Evolutionary conservation across 495 filamentous ascomycete genomes (phyloP).

Genomic region (Penicillium diatomitis): DNA sequence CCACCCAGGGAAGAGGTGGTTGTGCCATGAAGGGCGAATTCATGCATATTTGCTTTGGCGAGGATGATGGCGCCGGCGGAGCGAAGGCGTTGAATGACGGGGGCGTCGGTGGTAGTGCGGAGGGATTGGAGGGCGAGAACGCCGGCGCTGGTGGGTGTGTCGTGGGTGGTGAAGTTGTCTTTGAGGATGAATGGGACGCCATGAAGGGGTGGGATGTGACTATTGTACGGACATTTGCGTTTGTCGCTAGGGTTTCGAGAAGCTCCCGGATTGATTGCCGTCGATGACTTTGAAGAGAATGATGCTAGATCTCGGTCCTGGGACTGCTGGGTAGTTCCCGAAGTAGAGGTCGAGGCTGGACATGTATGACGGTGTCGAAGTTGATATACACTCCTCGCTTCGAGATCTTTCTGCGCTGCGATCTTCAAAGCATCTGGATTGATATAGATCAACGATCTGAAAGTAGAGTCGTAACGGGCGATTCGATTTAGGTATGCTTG

Average conservation of each 20-base stretch:
- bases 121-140: slow-evolving; percentile 37
- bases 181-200: slow-evolving; percentile 55
- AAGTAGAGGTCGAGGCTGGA: no score
- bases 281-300: no score
- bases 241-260: no score
- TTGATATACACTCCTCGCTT: slow-evolving; percentile 9
- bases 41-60: slow-evolving; percentile 58
- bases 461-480: slow-evolving; percentile 41
- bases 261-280: no score
- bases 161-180: slow-evolving; percentile 49
- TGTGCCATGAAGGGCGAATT: slow-evolving; percentile 54
- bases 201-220: slow-evolving; percentile 11
- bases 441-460: slow-evolving; percentile 49
- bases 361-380: no score
- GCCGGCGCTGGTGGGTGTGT: slow-evolving; percentile 48
- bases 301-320: no score
- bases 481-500: slow-evolving; percentile 47
- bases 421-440: slow-evolving; percentile 39
- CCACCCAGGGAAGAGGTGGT: slow-evolving; percentile 52
- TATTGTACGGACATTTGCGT: neutral
- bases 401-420: slow-evolving; percentile 39
- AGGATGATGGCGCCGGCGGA: slow-evolving; percentile 55
- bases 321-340: no score
- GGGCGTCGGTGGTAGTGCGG: slow-evolving; percentile 36
- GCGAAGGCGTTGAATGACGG: slow-evolving; percentile 35